Conservation (phyloP, 2,329 filamentous ascomycete genomes). For the Thelonectria blattea region DNA sequence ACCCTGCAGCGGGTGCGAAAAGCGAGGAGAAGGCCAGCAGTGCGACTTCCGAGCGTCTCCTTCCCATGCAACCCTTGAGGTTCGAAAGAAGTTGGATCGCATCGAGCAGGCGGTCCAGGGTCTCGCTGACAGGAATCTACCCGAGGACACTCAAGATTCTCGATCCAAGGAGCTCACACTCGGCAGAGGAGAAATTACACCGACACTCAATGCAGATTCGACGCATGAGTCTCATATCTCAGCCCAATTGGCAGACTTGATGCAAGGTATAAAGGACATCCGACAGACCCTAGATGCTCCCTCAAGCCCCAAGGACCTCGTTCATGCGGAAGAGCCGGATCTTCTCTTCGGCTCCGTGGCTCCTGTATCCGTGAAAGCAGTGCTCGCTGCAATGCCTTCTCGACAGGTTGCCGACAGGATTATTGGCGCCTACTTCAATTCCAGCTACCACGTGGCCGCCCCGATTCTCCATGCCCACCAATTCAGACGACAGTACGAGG, state of each 20-base stretch:
- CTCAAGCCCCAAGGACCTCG: too few species aligned
- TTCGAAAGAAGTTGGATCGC: not conserved
- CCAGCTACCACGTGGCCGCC: not conserved
- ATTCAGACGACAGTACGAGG: constrained; percentile 24
- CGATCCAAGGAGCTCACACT: not conserved
- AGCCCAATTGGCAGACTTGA: not conserved
- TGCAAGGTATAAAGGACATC: not conserved
- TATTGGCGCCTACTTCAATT: constrained; percentile 19
- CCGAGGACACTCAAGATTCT: not conserved
- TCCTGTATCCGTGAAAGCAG: not conserved
- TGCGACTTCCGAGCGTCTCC: not conserved
- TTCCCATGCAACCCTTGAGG: not conserved
- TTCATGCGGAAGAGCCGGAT: not conserved
- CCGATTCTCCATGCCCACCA: constrained; percentile 23
- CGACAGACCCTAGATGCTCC: not conserved
- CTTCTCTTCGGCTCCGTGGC: not conserved
- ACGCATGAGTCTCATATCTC: not conserved
- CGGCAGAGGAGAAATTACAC: not conserved
- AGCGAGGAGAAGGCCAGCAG: not conserved
- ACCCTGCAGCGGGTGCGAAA: not conserved
- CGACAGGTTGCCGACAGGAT: constrained; percentile 14
- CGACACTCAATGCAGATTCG: not conserved
- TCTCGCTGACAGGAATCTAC: not conserved
- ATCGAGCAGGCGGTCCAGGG: not conserved
- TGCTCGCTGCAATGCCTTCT: constrained; percentile 3